These are phyloP conservation scores for Phytophthora ohioensis DNA, from an alignment of 352 stramenopile genomes.

Conservation along the genomic window DNA sequence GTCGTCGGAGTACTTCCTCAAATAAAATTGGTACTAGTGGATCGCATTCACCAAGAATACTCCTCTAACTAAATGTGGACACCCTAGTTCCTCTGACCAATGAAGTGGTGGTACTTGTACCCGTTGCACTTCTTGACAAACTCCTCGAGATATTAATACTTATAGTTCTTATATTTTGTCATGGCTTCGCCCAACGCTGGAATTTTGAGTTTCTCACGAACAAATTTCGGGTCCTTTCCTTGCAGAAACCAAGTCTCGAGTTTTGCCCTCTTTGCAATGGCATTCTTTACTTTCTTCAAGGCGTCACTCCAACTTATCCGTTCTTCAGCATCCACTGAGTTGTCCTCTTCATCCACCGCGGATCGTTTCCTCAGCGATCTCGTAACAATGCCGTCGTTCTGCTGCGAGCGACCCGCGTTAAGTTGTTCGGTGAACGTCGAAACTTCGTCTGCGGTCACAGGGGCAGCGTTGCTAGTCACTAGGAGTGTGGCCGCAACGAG, in stretches of 20 bases:
- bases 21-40: background rate
- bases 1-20: background rate
- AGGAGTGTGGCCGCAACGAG: background rate
- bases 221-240: too few species aligned
- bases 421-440: slow-evolving; percentile 10
- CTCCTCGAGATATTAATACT: background rate
- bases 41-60: background rate
- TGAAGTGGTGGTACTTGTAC: slow-evolving; percentile 4
- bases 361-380: background rate
- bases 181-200: too few species aligned
- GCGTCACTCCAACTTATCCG: background rate
- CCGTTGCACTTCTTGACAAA: background rate
- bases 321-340: background rate
- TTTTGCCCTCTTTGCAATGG: background rate
- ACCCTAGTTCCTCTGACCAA: background rate
- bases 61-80: background rate
- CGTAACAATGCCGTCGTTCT: background rate
- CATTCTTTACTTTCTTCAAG: background rate
- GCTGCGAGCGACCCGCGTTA: background rate
- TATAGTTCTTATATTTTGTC: too few species aligned
- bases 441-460: background rate
- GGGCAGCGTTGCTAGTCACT: background rate
- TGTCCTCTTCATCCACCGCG: background rate
- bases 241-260: too few species aligned
- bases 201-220: too few species aligned